phyloP scores from a whole-genome alignment of 2,329 filamentous ascomycete species.

The Fusarium verticillioides region DNA sequence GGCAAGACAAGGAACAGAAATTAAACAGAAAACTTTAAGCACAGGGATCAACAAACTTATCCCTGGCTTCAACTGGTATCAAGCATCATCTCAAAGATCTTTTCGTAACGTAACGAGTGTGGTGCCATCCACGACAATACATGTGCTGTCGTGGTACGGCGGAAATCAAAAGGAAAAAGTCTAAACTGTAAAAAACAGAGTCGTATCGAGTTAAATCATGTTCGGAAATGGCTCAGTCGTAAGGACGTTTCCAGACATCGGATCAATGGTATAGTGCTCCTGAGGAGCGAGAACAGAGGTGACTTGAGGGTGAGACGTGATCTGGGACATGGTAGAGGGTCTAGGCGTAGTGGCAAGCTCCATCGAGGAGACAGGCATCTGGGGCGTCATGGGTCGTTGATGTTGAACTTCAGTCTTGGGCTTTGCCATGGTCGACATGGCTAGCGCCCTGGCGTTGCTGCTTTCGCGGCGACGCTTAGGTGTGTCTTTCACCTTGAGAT shows the following conservation, averaged over 20 bases:
- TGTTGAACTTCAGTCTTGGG: slow-evolving; percentile 58
- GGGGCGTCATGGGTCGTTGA: slow-evolving; percentile 49
- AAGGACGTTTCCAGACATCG: slow-evolving; percentile 42
- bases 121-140: slow-evolving; percentile 37
- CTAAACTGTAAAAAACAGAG: slow-evolving; percentile 27
- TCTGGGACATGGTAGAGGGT: slow-evolving; percentile 44
- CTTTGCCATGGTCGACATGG: slow-evolving; percentile 58
- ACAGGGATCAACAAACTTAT: slow-evolving; percentile 19
- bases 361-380: slow-evolving; percentile 40
- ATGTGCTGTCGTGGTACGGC: slow-evolving; percentile 40
- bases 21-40: slow-evolving; percentile 37
- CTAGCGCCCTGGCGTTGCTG: slow-evolving; percentile 59
- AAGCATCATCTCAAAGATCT: slow-evolving; percentile 40
- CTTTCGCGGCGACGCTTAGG: slow-evolving; percentile 75
- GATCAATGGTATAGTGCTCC: slow-evolving; percentile 32
- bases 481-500: slow-evolving; percentile 76
- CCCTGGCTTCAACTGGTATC: slow-evolving; percentile 40
- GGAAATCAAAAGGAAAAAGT: slow-evolving; percentile 35
- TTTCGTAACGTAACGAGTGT: slow-evolving; percentile 45
- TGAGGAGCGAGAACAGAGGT: slow-evolving; percentile 34
- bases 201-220: slow-evolving; percentile 44
- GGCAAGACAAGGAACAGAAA: slow-evolving; percentile 29
- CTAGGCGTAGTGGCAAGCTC: slow-evolving; percentile 41
- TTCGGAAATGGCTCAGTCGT: slow-evolving; percentile 44
- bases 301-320: slow-evolving; percentile 45